Evolutionary conservation across 495 filamentous ascomycete genomes (phyloP), one percentile per base, ranked within the genome.

Genomic region (Trichoderma asperelloides): DNA sequence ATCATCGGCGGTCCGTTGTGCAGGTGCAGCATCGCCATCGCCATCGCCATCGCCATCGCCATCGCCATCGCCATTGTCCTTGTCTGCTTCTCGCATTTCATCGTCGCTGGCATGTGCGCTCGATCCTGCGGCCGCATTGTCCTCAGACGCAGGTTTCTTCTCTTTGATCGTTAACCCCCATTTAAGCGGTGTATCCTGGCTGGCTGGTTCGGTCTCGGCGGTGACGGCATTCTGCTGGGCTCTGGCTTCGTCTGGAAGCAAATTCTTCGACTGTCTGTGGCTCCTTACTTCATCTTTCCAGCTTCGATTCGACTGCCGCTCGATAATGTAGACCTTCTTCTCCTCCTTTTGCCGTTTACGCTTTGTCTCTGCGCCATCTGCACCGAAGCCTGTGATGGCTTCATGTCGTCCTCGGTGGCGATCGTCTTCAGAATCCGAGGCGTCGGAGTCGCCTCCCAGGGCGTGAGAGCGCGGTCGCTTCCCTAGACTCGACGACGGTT

Each of bases 271-370:
- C 30, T 37, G 27, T 60, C 63, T n/a, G 66, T 33, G 63, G 67
- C 68, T 70, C 67, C 65, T 78, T 63, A 81, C 75, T 68, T 87
- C 83, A 67, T 87, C 87, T 71, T 87, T 85, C 90, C 89, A 91
- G 72, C 92, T 86, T 63, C 88, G 86, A 73, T 89, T 90, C 74
- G 82, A 83, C 67, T 87, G 81, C 15, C 83, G 82, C 15, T 80
- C 80, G 65, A 95, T 95, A 28, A 91, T 82, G 28, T 91, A 76
- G 66, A 69, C 64, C 71, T 75, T 30, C 64, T 65, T 65, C 27
- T 47, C 43, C 64, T 65, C 64, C 39, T 18, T 30, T 12, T 21
- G 27, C 41, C 43, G 40, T 25, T 65, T 45, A 21, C 65, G 27
- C 12, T 66, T 66, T 21, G 69, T 67, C 16, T 73, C 71, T 21